Conservation (phyloP, 257 asterid species). For the Lithospermum erythrorhizon region DNA sequence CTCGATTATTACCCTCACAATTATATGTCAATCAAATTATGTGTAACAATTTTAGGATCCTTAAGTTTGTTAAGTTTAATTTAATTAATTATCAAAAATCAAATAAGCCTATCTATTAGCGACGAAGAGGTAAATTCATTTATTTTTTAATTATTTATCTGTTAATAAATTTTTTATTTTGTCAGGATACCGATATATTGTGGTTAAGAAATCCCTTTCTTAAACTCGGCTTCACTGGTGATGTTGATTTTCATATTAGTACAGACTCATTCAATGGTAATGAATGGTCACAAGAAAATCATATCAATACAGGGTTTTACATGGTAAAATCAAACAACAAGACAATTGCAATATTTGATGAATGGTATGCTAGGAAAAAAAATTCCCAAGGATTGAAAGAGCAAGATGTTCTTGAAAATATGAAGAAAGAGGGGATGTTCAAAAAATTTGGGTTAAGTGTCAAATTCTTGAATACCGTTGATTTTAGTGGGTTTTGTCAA, state of each 20-base stretch:
- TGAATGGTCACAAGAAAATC: slow-evolving; percentile 13
- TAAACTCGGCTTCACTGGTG: slow-evolving; percentile 5
- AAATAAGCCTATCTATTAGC: too few species aligned
- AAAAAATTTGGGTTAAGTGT: too few species aligned
- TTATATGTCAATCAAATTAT: too few species aligned
- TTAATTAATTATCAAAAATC: too few species aligned
- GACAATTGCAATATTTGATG: slow-evolving; percentile 28
- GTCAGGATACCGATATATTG: slow-evolving; percentile 39
- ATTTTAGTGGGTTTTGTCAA: slow-evolving; percentile 44
- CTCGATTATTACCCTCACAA: too few species aligned
- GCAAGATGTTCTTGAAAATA: slow-evolving; percentile 28
- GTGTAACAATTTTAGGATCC: too few species aligned
- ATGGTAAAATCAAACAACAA: slow-evolving; percentile 37
- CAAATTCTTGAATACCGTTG: slow-evolving; percentile 29
- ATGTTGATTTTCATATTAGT: slow-evolving; percentile 32
- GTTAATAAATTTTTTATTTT: too few species aligned
- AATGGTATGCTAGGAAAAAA: slow-evolving; percentile 24
- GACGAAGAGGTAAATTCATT: too few species aligned
- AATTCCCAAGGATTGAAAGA: slow-evolving; percentile 27
- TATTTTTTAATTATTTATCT: too few species aligned
- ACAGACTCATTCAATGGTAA: slow-evolving; percentile 26
- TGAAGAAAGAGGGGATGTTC: slow-evolving; percentile 17
- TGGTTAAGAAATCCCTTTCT: slow-evolving; percentile 46
- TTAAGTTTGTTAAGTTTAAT: too few species aligned
- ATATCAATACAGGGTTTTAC: slow-evolving; percentile 46